phyloP scores from a whole-genome alignment of 192 early-diverging fungal genomes.

The Ambispora gerdemannii region DNA sequence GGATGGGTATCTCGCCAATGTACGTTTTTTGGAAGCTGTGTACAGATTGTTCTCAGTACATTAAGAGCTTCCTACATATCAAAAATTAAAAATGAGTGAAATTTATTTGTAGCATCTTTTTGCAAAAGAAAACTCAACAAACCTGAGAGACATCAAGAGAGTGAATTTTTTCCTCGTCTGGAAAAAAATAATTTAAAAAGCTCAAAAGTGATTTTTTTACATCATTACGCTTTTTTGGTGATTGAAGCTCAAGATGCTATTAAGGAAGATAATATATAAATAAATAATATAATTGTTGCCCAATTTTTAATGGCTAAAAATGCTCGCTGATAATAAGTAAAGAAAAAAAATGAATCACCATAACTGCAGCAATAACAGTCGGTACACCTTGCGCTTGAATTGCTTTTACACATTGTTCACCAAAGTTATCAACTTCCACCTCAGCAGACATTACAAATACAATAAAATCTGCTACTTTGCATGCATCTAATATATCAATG shows the following conservation, averaged over 20 bases:
- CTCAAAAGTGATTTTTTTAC: conserved; percentile 82
- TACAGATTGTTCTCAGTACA: conserved; percentile 72
- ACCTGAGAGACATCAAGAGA: conserved; percentile 51
- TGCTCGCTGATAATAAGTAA: background rate
- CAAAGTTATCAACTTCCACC: conserved; percentile 92
- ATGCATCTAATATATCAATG: conserved; percentile 81
- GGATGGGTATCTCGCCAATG: conserved; percentile 84
- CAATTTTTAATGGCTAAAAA: too few relatives aligned
- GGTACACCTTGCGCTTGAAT: conserved; percentile 89
- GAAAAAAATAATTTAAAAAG: conserved; percentile 87
- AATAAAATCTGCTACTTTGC: conserved; percentile 90
- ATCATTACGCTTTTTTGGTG: conserved; percentile 64
- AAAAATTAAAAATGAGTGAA: background rate
- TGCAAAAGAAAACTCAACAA: background rate
- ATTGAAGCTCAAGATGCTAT: conserved; percentile 62
- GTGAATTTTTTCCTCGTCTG: conserved; percentile 72
- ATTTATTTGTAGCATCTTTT: background rate
- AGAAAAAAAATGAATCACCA: conserved; percentile 36
- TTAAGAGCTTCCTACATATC: conserved; percentile 53
- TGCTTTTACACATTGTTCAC: conserved; percentile 74
- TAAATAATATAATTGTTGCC: too few relatives aligned
- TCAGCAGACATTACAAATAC: conserved; percentile 84
- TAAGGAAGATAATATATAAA: too few relatives aligned
- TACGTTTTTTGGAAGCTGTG: conserved; percentile 73
- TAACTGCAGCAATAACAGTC: conserved; percentile 66